Conservation (phyloP, 2,329 filamentous ascomycete species). For the Phoma sp. region DNA sequence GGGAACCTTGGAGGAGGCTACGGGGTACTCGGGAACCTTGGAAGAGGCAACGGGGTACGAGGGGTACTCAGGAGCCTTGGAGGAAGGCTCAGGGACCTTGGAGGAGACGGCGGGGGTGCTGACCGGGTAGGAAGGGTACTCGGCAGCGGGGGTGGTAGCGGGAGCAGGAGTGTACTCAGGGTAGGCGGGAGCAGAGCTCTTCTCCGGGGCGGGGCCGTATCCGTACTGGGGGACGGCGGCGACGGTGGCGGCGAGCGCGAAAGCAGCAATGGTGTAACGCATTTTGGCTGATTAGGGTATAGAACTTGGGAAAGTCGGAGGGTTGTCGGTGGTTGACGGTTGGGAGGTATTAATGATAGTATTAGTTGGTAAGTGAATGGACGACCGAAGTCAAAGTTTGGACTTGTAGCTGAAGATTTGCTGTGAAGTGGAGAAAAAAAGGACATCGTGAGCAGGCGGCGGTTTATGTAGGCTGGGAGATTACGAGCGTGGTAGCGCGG, state of each 20-base stretch:
- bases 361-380: slow-evolving; percentile 52
- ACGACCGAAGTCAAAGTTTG: slow-evolving; percentile 51
- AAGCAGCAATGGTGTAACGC: slow-evolving; percentile 46
- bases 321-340: slow-evolving; percentile 29
- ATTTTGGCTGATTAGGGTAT: slow-evolving; percentile 49
- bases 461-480: slow-evolving; percentile 50
- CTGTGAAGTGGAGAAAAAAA: slow-evolving; percentile 46
- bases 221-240: slow-evolving; percentile 42
- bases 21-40: slow-evolving; percentile 11
- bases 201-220: slow-evolving; percentile 30
- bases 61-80: slow-evolving; percentile 18
- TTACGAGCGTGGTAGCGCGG: slow-evolving; percentile 47
- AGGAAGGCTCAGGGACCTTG: slow-evolving; percentile 15
- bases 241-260: slow-evolving; percentile 43
- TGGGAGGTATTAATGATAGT: slow-evolving; percentile 49
- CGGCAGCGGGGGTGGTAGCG: slow-evolving; percentile 21
- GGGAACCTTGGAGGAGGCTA: slow-evolving; percentile 13
- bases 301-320: slow-evolving; percentile 32
- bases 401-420: slow-evolving; percentile 49
- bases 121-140: slow-evolving; percentile 26
- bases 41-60: slow-evolving; percentile 12
- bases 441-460: slow-evolving; percentile 23
- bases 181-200: slow-evolving; percentile 31
- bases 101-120: no score
- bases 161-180: slow-evolving; percentile 34